Evolutionary conservation across 768 basidiomycete species (phyloP), one percentile per base, ranked within the genome.

Genomic region (Chalciporus chontae): DNA sequence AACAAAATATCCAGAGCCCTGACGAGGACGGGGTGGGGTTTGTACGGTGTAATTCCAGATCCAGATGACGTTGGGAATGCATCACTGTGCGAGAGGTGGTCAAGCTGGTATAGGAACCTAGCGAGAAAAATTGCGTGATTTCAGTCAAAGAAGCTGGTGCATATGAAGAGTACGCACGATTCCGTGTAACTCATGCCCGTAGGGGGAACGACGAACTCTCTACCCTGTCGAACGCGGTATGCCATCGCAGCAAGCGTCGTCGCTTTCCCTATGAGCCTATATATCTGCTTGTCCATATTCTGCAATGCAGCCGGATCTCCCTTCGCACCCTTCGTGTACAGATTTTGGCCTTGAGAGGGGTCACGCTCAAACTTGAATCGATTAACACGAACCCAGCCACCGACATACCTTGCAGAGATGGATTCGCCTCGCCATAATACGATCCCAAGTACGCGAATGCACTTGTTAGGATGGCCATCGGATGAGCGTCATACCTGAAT

Each of bases 221-320:
- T 79, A 31, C 93, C 93, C 72, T 92, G 90, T 36, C 93, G 85
- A 29, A 94, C 80, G 26, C 93, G 90, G 67, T 94, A 95, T 0
- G 93, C 92, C 91, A 94, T 94, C 80, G 92, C 90, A 53, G 92
- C 92, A 36, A 94, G 74, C 0, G 90, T 92, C 5, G 87, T 91
- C 8, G 87, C 85, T 64, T 94, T 94, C 38, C 93, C 92, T 45
- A 93, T 87, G 5, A 94, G 70, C 56, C 91, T 75, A 65, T 84
- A 92, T 38, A 94, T 93, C 67, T 94, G 93, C 73, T 90, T 91
- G 68, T 94, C 93, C 86, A 95, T 90, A 40, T 80, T 74, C 23
- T 77, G 83, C 6, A 94, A 77, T 3, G 89, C 90, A 0, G 64
- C 75, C 24, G 72, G 65, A 64, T 85, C 78, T 7, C 84, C 84